These are phyloP conservation scores for Penicillium daleae DNA, from an alignment of 495 filamentous ascomycete genomes.

Conservation along the genomic window DNA sequence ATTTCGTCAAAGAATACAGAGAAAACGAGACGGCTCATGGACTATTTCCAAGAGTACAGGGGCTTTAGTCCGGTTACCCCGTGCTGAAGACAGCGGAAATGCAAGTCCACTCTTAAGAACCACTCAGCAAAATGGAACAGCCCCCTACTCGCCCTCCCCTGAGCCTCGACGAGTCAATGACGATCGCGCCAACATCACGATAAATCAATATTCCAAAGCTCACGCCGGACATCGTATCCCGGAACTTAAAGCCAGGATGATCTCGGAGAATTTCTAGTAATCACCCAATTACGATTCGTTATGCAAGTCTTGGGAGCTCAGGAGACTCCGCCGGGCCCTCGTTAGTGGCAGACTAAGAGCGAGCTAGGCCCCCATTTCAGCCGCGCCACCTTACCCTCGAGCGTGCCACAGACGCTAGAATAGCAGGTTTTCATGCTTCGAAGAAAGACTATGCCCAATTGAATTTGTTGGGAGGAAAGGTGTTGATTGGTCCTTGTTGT, in stretches of 20 bases:
- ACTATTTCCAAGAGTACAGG: no score
- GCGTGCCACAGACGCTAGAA: conserved; percentile 11
- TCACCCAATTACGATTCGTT: conserved; percentile 4
- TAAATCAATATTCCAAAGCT: neutral
- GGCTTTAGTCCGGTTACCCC: neutral
- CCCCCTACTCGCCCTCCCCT: neutral
- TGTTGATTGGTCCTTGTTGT: neutral
- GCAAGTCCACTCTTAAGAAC: neutral
- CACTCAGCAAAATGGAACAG: neutral
- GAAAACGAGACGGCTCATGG: no score
- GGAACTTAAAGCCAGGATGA: conserved; percentile 14
- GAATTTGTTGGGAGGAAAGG: neutral
- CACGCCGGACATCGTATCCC: neutral
- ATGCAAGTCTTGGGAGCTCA: neutral
- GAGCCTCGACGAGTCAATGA: neutral
- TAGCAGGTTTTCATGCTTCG: neutral
- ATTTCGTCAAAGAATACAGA: neutral
- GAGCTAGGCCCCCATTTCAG: conserved; percentile 22
- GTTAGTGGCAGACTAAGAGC: conserved; percentile 20
- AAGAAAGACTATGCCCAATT: neutral
- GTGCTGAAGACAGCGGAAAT: neutral
- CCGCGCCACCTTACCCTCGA: conserved; percentile 23
- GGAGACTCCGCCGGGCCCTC: conserved; percentile 1
- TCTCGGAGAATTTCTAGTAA: conserved; percentile 33
- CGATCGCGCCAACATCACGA: neutral